Evolutionary conservation across 768 basidiomycete species (phyloP), one percentile per base, ranked within the genome.

Genomic region (Infundibulicybe gibba): DNA sequence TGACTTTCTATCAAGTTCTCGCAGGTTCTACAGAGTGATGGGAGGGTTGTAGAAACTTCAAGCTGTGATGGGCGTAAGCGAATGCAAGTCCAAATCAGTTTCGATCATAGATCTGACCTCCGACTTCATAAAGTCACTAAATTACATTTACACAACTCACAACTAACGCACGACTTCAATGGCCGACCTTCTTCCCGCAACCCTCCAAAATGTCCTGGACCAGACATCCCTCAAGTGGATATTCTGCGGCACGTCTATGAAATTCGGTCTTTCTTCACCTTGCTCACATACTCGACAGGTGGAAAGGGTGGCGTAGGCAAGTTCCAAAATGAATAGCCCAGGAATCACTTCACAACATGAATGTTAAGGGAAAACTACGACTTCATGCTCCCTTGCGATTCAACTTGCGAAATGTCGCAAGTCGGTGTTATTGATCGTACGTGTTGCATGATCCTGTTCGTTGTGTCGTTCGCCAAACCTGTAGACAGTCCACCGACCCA

Each of bases 261-360:
- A 30, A 40, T 42, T 31, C 42, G 21, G 31, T 21, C 19, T 44
- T 43, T 34, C 45, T 40, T 19, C 40, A 19, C 45, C 52, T 41
- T 51, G 46, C 34, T 53, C 40, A 43, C 35, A 48, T 49, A 9
- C 43, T 45, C 43, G 49, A 53, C 59, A 97, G 94, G 94, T 75
- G 94, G 94, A 44, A 98, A 97, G 79, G 97, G 92, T 68, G 97
- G 94, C 75, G 97, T 98, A 53, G 93, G 94, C 87, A 64, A 66
- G 88, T 72, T 53, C 17, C 37, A 5, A 34, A 25, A 25, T 25
- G 8, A 25, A 25, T 25, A 8, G 25, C 25, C 8, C 25, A 25
- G 25, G 25, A 25, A 25, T 25, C 25, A 25, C 25, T 25, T 25
- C 25, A 25, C 25, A 8, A 25, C 25, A 25, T 25, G 25, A 25